Evolutionary conservation across 2,329 filamentous ascomycete species (phyloP).

Genomic region (Lasiodiplodia citricola): DNA sequence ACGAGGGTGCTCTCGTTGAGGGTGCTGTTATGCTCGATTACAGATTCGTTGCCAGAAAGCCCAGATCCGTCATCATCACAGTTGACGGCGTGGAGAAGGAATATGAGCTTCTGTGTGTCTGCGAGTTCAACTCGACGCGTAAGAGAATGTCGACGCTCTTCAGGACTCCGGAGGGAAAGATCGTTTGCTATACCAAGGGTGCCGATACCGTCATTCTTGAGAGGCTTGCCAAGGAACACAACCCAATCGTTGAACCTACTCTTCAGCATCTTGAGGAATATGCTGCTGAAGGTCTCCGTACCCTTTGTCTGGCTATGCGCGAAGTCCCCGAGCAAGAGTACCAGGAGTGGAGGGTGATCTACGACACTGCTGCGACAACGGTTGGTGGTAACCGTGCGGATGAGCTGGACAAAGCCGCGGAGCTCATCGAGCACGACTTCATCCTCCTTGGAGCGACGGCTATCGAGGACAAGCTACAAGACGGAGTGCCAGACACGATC

Average conservation of each 20-base stretch:
- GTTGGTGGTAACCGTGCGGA: constrained; percentile 91
- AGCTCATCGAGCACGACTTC: constrained; percentile 92
- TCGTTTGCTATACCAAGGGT: constrained; percentile 93
- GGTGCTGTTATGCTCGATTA: constrained; percentile 87
- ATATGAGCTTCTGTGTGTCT: constrained; percentile 94
- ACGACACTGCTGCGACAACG: constrained; percentile 85
- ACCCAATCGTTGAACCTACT: constrained; percentile 87
- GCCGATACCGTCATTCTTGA: constrained; percentile 98
- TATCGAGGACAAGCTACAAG: constrained; percentile 95
- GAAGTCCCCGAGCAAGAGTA: constrained; percentile 91
- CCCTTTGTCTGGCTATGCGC: constrained; percentile 91
- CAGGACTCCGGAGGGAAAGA: constrained; percentile 93
- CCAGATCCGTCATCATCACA: constrained; percentile 82
- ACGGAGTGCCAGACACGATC: constrained; percentile 97
- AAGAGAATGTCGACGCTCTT: constrained; percentile 99
- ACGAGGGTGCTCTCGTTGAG: constrained; percentile 95
- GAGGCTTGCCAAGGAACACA: constrained; percentile 75
- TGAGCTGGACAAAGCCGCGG: constrained; percentile 94
- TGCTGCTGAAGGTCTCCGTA: constrained; percentile 92
- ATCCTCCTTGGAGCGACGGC: constrained; percentile 92
- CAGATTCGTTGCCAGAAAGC: constrained; percentile 88
- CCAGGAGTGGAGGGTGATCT: constrained; percentile 83
- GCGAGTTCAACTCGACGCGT: constrained; percentile 96
- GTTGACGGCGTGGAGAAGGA: constrained; percentile 74
- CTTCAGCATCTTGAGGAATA: constrained; percentile 97